Percentiles rank a stretch among this genome's conserved stretches.
These are phyloP conservation scores for Chrysoporthe austroafricana DNA, from an alignment of 2,329 filamentous ascomycete genomes.

Conservation along the genomic window DNA sequence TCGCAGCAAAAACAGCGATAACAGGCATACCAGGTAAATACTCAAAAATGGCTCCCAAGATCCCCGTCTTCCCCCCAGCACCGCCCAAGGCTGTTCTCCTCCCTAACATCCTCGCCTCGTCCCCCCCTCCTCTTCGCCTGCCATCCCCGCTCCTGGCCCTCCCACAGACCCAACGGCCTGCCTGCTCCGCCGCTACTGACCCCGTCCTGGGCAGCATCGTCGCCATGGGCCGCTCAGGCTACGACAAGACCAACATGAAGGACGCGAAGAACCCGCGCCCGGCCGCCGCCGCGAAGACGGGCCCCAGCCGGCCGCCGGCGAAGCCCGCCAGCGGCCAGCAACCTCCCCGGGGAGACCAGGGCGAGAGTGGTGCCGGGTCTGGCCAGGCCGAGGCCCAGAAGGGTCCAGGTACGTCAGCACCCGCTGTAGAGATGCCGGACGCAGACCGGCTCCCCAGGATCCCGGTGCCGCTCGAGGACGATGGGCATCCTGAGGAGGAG, in stretches of 20 bases:
- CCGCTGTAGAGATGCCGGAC: too few relatives aligned
- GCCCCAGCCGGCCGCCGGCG: too few relatives aligned
- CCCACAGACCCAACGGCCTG: neutral
- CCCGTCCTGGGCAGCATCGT: neutral
- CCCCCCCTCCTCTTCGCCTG: neutral
- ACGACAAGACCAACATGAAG: slow-evolving; percentile 25
- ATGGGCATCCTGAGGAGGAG: neutral
- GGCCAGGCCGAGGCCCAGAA: neutral
- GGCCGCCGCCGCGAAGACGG: slow-evolving; percentile 1
- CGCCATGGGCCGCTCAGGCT: slow-evolving; percentile 22
- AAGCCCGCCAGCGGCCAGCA: neutral
- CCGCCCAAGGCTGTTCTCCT: neutral
- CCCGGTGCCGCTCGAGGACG: neutral
- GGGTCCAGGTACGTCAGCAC: neutral
- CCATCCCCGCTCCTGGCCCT: neutral
- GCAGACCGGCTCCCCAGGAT: neutral
- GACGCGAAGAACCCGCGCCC: slow-evolving; percentile 9
- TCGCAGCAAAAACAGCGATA: neutral
- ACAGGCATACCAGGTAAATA: neutral
- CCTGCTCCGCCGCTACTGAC: neutral
- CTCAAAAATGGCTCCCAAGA: neutral
- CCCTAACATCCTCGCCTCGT: neutral
- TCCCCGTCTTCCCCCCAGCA: neutral
- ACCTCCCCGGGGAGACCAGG: neutral
- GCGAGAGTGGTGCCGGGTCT: too few relatives aligned